These are phyloP conservation scores for Apiospora aurea DNA, from an alignment of 2,329 filamentous ascomycete genomes.

Conservation along the genomic window DNA sequence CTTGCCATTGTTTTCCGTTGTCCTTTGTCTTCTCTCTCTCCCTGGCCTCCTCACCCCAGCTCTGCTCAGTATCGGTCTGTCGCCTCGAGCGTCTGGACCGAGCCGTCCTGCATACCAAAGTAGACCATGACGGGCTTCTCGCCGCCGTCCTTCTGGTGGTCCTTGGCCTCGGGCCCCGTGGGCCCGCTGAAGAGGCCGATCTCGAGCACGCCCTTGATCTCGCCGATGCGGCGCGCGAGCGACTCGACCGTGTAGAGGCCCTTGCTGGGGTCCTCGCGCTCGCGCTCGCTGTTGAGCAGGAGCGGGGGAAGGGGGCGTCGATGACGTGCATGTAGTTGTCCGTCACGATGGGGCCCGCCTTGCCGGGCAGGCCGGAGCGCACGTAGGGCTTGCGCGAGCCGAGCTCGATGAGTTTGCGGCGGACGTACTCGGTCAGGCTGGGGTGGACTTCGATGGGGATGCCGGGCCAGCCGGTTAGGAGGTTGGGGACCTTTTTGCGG, in stretches of 20 bases:
- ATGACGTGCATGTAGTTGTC: conserved; percentile 91
- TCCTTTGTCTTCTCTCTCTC: not conserved
- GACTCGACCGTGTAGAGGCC: conserved; percentile 82
- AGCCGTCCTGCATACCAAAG: conserved; percentile 87
- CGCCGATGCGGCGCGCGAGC: conserved; percentile 77
- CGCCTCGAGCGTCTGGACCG: conserved; percentile 54
- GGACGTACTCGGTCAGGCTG: conserved; percentile 78
- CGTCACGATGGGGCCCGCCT: conserved; percentile 81
- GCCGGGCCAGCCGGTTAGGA: conserved; percentile 78
- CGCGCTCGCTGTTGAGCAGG: conserved; percentile 56
- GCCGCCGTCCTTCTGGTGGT: conserved; percentile 61
- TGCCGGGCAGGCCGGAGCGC: conserved; percentile 74
- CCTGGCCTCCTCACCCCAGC: no score
- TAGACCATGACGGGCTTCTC: conserved; percentile 95
- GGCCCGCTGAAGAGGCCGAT: conserved; percentile 88
- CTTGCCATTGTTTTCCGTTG: not conserved
- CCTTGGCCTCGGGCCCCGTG: conserved; percentile 72
- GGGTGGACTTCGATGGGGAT: conserved; percentile 96
- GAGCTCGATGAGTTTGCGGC: conserved; percentile 73
- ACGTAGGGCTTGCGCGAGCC: conserved; percentile 76
- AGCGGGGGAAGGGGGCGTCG: conserved; percentile 88
- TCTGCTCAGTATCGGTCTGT: not conserved
- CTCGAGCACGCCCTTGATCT: conserved; percentile 86
- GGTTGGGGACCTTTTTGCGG: conserved; percentile 81
- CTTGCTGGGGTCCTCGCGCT: conserved; percentile 61